Evolutionary conservation across 805 yeast genomes (phyloP).

Genomic region (Pichia ethanolica): DNA sequence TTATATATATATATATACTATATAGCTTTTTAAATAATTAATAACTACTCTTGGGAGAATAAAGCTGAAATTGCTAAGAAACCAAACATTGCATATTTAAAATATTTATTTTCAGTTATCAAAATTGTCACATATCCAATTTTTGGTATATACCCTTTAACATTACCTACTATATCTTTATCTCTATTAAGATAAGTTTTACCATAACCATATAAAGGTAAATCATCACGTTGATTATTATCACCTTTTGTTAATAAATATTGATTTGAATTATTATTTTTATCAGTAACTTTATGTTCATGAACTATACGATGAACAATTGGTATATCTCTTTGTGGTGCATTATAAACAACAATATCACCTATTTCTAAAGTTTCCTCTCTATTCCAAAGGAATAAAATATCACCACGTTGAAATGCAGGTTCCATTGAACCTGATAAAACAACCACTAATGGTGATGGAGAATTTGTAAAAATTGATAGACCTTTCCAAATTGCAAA

Average conservation of each 20-base stretch:
- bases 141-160: slow-evolving; percentile 84
- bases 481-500: slow-evolving; percentile 88
- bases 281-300: slow-evolving; percentile 50
- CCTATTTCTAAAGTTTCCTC: slow-evolving; percentile 64
- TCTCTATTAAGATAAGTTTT: slow-evolving; percentile 72
- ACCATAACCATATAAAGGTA: slow-evolving; percentile 70
- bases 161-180: slow-evolving; percentile 80
- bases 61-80: slow-evolving; percentile 65
- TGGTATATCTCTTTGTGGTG: slow-evolving; percentile 75
- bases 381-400: slow-evolving; percentile 86
- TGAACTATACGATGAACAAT: slow-evolving; percentile 92
- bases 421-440: slow-evolving; percentile 99
- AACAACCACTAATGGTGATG: slow-evolving; percentile 93
- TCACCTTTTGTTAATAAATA: slow-evolving; percentile 90
- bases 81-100: slow-evolving; percentile 72
- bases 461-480: slow-evolving; percentile 67
- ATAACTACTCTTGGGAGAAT: slow-evolving; percentile 42
- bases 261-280: slow-evolving; percentile 33
- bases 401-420: slow-evolving; percentile 97
- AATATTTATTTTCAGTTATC: slow-evolving; percentile 80
- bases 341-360: slow-evolving; percentile 89
- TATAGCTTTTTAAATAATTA: no score
- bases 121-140: slow-evolving; percentile 89
- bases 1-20: neutral
- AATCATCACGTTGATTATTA: slow-evolving; percentile 87